Conservation (phyloP, 208 protist species). For the Leptomonas pyrrhocoris region DNA sequence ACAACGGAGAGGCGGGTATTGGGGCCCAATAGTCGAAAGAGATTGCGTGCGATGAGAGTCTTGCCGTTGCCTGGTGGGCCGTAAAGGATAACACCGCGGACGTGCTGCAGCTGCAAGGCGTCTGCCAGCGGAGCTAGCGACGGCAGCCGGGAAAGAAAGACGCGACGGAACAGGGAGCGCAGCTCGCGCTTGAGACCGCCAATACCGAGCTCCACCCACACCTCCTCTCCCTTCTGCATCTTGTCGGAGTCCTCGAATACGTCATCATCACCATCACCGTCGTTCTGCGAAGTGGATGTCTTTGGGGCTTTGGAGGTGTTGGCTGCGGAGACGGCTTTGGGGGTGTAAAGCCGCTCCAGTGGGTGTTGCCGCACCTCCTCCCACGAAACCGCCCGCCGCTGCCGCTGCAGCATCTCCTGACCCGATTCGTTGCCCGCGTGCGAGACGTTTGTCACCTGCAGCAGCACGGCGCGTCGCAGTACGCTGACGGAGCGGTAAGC, state of each 20-base stretch:
- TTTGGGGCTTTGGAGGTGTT: not conserved
- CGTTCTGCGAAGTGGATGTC: not conserved
- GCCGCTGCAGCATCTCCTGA: conserved; percentile 3
- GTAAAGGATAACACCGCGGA: conserved; percentile 98
- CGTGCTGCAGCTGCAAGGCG: conserved; percentile 95
- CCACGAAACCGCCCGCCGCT: conserved; percentile 14
- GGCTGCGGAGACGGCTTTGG: not conserved
- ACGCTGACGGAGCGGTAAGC: conserved; percentile 29
- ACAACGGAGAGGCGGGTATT: conserved; percentile 84
- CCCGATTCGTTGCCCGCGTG: not conserved
- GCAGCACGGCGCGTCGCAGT: conserved; percentile 52
- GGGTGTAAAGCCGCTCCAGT: conserved; percentile 61
- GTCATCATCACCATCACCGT: conserved; percentile 13
- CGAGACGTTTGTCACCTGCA: conserved; percentile 35
- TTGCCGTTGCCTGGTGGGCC: conserved; percentile 99
- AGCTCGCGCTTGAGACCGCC: conserved; percentile 96
- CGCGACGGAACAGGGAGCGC: conserved; percentile 96
- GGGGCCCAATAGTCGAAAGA: conserved; percentile 96
- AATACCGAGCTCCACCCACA: conserved; percentile 90
- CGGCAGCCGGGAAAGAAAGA: conserved; percentile 97
- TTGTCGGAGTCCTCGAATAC: conserved; percentile 3
- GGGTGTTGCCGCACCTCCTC: conserved; percentile 32
- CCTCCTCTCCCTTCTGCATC: conserved; percentile 24
- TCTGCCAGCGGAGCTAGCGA: conserved; percentile 61
- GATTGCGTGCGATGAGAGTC: conserved; percentile 99